Evolutionary conservation across 23 red algal species (phyloP).

Genomic region (Rhodosorus marinus): DNA sequence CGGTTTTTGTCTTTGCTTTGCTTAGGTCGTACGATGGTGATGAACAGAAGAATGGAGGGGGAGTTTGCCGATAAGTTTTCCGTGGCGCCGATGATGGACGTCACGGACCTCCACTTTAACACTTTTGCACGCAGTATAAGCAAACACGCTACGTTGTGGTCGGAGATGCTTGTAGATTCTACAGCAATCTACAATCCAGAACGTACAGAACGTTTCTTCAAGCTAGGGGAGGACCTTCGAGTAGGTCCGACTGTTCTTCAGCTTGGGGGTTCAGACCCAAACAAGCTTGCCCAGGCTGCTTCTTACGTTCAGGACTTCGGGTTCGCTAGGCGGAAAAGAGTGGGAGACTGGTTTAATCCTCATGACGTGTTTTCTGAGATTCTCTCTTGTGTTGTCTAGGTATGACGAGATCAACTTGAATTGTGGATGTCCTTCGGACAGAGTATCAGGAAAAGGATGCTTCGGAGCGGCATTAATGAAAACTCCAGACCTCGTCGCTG

Average conservation of each 20-base stretch:
- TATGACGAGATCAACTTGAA: constrained; percentile 92
- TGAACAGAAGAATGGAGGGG: too few relatives aligned
- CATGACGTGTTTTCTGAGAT: too few relatives aligned
- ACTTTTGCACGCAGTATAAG: constrained; percentile 46
- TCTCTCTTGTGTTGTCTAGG: too few relatives aligned
- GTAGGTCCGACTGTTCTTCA: constrained; percentile 71
- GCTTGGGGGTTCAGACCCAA: constrained; percentile 51
- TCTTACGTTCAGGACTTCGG: constrained; percentile 18
- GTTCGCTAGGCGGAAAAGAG: too few relatives aligned
- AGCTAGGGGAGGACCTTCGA: not conserved
- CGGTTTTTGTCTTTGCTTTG: too few relatives aligned
- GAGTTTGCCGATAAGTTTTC: constrained; percentile 31
- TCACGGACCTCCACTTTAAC: constrained; percentile 85
- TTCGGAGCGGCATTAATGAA: constrained; percentile 92
- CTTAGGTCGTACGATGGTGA: too few relatives aligned
- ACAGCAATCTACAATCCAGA: constrained; percentile 53
- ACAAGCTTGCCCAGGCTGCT: constrained; percentile 32
- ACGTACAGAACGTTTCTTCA: constrained; percentile 7
- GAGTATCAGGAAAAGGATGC: constrained; percentile 56
- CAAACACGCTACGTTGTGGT: constrained; percentile 61
- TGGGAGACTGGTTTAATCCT: too few relatives aligned
- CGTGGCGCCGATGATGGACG: constrained; percentile 98
- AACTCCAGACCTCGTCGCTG: constrained; percentile 29
- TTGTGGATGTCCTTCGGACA: constrained; percentile 82
- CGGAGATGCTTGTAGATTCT: constrained; percentile 95